phyloP scores from a whole-genome alignment of 192 early-diverging fungal species.

The Coemansia sp. region DNA sequence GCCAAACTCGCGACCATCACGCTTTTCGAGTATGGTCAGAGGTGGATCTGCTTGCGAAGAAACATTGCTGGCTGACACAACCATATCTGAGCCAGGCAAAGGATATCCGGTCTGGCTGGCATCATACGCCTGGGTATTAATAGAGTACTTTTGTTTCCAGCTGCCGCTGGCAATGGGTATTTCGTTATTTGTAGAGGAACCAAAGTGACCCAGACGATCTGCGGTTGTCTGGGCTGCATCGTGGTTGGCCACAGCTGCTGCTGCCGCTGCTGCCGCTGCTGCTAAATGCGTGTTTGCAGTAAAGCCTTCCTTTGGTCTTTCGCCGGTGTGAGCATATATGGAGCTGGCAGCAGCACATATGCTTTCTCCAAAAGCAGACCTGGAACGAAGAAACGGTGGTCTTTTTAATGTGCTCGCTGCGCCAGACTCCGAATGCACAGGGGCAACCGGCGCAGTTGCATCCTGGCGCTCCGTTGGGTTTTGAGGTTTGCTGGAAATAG shows the following conservation, averaged over 20 bases:
- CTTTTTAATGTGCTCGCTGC: neutral
- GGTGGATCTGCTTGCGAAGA: constrained; percentile 43
- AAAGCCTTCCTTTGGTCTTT: neutral
- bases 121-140: constrained; percentile 12
- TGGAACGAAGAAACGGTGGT: neutral
- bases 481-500: neutral
- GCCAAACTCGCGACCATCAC: constrained; percentile 13
- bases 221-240: neutral
- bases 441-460: neutral
- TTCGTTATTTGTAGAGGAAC: neutral
- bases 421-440: neutral
- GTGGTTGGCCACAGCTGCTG: too few relatives aligned
- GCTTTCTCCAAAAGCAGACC: neutral
- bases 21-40: constrained; percentile 30
- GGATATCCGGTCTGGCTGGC: neutral
- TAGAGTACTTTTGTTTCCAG: constrained; percentile 19
- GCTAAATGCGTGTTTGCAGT: neutral
- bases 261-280: too few relatives aligned
- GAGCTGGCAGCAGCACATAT: neutral
- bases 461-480: constrained; percentile 1
- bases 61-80: constrained; percentile 28
- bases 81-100: constrained; percentile 8
- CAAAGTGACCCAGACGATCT: neutral
- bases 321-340: neutral
- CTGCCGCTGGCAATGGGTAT: constrained; percentile 1